Evolutionary conservation across 1,284 basidiomycete genomes (phyloP).

Genomic region (Apiotrichum veenhuisii): DNA sequence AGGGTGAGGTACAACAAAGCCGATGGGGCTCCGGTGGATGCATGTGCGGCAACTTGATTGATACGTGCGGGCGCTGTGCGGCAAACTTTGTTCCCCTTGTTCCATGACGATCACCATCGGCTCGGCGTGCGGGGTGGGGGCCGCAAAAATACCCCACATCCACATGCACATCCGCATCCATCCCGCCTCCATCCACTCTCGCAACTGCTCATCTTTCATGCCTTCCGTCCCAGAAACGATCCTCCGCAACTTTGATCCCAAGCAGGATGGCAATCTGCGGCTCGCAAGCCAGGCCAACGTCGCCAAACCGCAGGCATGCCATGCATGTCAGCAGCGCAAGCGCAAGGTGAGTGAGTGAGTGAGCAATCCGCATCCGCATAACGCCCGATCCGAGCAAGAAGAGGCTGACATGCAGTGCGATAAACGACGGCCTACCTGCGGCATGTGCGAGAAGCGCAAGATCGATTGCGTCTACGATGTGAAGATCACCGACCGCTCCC

Average conservation of each 20-base stretch:
- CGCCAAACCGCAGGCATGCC: slow-evolving; percentile 9
- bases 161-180: too few relatives aligned
- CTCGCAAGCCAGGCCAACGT: neutral
- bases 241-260: neutral
- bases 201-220: neutral
- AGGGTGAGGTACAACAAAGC: too few relatives aligned
- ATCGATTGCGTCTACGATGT: slow-evolving; percentile 14
- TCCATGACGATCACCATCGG: too few relatives aligned
- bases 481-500: slow-evolving; percentile 10
- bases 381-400: fast-evolving
- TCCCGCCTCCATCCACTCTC: too few relatives aligned
- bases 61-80: too few relatives aligned
- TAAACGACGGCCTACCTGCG: slow-evolving; percentile 7
- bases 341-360: slow-evolving; percentile 16
- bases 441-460: slow-evolving; percentile 13
- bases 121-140: too few relatives aligned
- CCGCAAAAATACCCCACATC: too few relatives aligned
- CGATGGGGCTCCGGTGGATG: too few relatives aligned
- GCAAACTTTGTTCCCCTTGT: too few relatives aligned
- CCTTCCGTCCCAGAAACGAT: neutral
- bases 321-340: slow-evolving; percentile 16
- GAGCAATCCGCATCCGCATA: too few relatives aligned
- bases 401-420: slow-evolving; percentile 10
- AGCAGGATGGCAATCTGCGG: neutral
- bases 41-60: too few relatives aligned